These are phyloP conservation scores for Sideroxylon spinosum DNA, from an alignment of 179 eudicot species.

Conservation along the genomic window DNA sequence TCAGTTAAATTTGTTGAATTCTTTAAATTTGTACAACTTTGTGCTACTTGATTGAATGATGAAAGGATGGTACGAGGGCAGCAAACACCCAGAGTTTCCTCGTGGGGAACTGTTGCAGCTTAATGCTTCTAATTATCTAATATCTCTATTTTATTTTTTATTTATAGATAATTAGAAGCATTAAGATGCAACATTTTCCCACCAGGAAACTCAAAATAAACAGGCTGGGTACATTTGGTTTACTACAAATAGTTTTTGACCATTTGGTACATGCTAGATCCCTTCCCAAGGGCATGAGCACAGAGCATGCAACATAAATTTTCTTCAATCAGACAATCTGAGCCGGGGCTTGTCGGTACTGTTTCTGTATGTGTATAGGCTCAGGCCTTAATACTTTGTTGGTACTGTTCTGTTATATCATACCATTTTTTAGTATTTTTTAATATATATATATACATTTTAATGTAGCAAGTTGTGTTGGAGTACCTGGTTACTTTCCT, in stretches of 20 bases:
- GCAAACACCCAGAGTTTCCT: background rate
- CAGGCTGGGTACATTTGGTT: background rate
- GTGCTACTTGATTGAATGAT: too few relatives aligned
- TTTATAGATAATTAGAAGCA: background rate
- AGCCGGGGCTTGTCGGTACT: conserved; percentile 5
- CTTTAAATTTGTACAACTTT: too few relatives aligned
- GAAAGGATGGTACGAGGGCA: background rate
- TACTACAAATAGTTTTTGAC: background rate
- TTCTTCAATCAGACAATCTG: background rate
- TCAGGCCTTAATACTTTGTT: too few relatives aligned
- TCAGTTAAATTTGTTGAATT: too few relatives aligned
- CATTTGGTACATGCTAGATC: background rate
- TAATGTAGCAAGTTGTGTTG: background rate
- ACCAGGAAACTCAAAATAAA: background rate
- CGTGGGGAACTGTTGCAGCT: background rate
- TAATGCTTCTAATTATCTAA: background rate
- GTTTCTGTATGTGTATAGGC: background rate
- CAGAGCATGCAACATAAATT: background rate
- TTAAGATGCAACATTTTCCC: background rate
- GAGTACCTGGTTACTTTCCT: background rate
- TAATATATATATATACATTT: background rate
- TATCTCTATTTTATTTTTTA: too few relatives aligned
- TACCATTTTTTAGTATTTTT: too few relatives aligned
- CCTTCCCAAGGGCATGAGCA: background rate
- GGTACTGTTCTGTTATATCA: too few relatives aligned